Base-by-base conservation (phyloP, 2,329 filamentous ascomycete species). In the Talaromyces atroroseus region DNA sequence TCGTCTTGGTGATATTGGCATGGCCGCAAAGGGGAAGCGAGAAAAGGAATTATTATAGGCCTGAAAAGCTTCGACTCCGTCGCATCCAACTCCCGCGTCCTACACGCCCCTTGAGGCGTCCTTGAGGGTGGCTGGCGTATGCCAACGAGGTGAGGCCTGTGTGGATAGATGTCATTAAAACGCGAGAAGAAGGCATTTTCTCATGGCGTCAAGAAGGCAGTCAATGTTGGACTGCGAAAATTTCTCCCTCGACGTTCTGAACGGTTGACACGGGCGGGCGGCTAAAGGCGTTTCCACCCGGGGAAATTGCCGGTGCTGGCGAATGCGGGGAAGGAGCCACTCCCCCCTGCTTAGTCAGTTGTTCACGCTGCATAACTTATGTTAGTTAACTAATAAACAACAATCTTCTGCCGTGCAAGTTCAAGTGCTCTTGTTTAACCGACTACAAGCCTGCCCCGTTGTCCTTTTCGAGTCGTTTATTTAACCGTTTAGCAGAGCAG, bases 401-500 rank as follows among this genome's bases (percentile, higher is more conserved):
- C n/a, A n/a, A n/a, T n/a, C n/a, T n/a, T n/a, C n/a, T n/a, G n/a
- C n/a, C n/a, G n/a, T n/a, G n/a, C n/a, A n/a, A n/a, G n/a, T n/a
- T n/a, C n/a, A n/a, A n/a, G n/a, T n/a, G n/a, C n/a, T n/a, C n/a
- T n/a, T 40, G 5, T 40, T 40, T 40, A 40, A 14, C 36, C 36
- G 36, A 40, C 8, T 16, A 40, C n/a, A 40, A 18, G 2, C 4
- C 26, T 8, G 26, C 8, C 4, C 14, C 38, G 6, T 42, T 14
- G 18, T 38, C 21, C 34, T 51, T 42, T 23, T n/a, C 29, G n/a
- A n/a, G 10, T 40, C 23, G 36, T 20, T 44, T 52, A 52, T 45
- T 52, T 52, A 52, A 52, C 50, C 50, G 32, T 32, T 45, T 52
- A 52, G 38, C 50, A 52, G 50, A 52, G 44, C n/a, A 6, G 2